These are phyloP conservation scores for Phytophthora meadii DNA, from an alignment of 352 stramenopile genomes.

Conservation along the genomic window DNA sequence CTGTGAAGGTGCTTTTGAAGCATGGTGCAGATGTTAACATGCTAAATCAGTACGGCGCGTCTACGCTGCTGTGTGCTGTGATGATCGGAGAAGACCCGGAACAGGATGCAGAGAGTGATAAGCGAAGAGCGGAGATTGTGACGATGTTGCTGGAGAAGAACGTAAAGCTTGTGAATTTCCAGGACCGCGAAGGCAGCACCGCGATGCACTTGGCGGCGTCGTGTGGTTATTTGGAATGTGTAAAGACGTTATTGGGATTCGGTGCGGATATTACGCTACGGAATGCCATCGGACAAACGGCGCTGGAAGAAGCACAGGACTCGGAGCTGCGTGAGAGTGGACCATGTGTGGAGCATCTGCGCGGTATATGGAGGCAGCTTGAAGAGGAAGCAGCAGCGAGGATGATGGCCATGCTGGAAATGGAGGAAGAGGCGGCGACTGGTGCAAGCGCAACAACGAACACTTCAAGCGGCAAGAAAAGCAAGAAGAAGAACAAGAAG, in stretches of 20 bases:
- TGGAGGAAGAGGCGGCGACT: conserved; percentile 59
- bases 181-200: conserved; percentile 83
- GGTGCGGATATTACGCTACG: conserved; percentile 80
- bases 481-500: conserved; percentile 84
- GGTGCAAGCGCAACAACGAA: conserved; percentile 4
- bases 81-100: conserved; percentile 83
- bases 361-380: conserved; percentile 67
- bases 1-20: conserved; percentile 71
- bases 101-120: conserved; percentile 51
- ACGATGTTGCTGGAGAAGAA: conserved; percentile 68
- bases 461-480: conserved; percentile 43
- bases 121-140: conserved; percentile 65
- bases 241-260: conserved; percentile 66
- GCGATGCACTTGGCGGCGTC: conserved; percentile 84
- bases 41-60: conserved; percentile 76
- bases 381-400: conserved; percentile 80
- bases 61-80: conserved; percentile 74
- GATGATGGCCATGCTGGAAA: conserved; percentile 88
- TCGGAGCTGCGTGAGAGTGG: conserved; percentile 66
- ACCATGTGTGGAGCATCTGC: conserved; percentile 66
- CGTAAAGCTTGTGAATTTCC: conserved; percentile 75
- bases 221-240: conserved; percentile 76
- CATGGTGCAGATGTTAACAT: conserved; percentile 70
- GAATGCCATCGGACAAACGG: conserved; percentile 82
- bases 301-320: conserved; percentile 78